Conservation (phyloP, 371 early-diverging fungal genomes). For the Rhizopus arrhizus region DNA sequence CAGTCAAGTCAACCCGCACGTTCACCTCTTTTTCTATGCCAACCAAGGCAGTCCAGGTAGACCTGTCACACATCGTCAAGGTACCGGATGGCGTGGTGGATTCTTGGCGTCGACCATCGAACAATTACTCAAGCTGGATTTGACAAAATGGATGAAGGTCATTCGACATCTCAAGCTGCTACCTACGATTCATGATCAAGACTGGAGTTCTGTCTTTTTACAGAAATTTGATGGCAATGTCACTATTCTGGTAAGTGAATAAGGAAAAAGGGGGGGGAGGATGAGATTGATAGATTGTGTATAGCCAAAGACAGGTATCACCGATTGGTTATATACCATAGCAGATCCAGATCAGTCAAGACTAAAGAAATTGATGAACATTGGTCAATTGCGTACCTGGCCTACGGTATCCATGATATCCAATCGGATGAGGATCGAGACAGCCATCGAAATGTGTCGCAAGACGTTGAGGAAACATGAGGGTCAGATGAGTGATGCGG, state of each 20-base stretch:
- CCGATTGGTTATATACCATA: conserved; percentile 71
- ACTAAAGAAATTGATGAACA: conserved; percentile 58
- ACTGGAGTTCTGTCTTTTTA: conserved; percentile 82
- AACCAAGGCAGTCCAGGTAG: conserved; percentile 75
- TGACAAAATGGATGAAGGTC: conserved; percentile 85
- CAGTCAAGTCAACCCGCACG: conserved; percentile 90
- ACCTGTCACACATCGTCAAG: conserved; percentile 64
- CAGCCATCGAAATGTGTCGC: conserved; percentile 54
- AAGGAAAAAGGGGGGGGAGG: neutral
- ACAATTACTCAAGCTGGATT: conserved; percentile 80
- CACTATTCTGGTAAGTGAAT: conserved; percentile 70
- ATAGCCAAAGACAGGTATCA: conserved; percentile 62
- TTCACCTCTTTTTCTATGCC: conserved; percentile 82
- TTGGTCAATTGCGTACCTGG: conserved; percentile 73
- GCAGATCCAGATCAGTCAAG: conserved; percentile 71
- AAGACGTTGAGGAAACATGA: conserved; percentile 22
- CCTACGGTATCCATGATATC: conserved; percentile 82
- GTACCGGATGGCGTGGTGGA: conserved; percentile 82
- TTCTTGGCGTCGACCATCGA: conserved; percentile 80
- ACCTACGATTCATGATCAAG: conserved; percentile 74
- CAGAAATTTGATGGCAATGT: conserved; percentile 89
- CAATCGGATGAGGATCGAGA: conserved; percentile 79
- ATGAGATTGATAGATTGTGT: neutral
- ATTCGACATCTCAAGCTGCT: conserved; percentile 77
- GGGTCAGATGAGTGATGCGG: conserved; percentile 30